Conservation (phyloP, 192 early-diverging fungal species). For the Entomortierella lignicola region DNA sequence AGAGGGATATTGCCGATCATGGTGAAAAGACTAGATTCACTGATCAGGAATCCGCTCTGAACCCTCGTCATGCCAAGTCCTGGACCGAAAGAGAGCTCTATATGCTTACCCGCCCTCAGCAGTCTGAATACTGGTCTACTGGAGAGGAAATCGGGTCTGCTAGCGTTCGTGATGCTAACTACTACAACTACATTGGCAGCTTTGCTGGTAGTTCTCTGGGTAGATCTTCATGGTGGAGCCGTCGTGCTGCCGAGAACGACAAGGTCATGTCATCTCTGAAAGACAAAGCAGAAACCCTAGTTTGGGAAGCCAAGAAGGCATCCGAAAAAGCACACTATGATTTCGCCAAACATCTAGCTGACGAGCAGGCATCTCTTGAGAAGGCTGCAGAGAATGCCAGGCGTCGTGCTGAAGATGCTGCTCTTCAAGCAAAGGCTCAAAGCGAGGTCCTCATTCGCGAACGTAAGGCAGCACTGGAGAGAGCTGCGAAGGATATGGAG, state of each 20-base stretch:
- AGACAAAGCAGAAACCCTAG: slow-evolving; percentile 33
- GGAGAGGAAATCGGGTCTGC: slow-evolving; percentile 42
- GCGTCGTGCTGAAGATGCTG: slow-evolving; percentile 35
- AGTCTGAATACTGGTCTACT: slow-evolving; percentile 45
- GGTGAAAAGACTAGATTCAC: neutral
- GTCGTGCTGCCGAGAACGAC: slow-evolving; percentile 6
- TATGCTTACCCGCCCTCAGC: neutral
- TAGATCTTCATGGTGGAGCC: slow-evolving; percentile 38
- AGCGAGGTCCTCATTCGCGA: slow-evolving; percentile 31
- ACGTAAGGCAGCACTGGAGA: slow-evolving; percentile 28
- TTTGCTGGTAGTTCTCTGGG: slow-evolving; percentile 24
- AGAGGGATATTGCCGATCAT: slow-evolving; percentile 12
- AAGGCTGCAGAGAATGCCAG: slow-evolving; percentile 15
- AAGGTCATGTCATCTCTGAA: slow-evolving; percentile 14
- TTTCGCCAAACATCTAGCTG: slow-evolving; percentile 33
- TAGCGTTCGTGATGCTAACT: slow-evolving; percentile 32
- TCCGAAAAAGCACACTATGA: slow-evolving; percentile 29
- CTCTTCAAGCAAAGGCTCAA: slow-evolving; percentile 27
- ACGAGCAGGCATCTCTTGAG: slow-evolving; percentile 18
- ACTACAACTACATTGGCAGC: slow-evolving; percentile 42
- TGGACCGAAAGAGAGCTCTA: slow-evolving; percentile 10
- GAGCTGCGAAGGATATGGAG: slow-evolving; percentile 40
- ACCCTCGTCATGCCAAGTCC: neutral
- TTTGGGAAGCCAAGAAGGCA: slow-evolving; percentile 49
- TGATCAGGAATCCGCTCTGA: neutral